A percentile compares a stretch with the other conserved stretches of the same genome.
phyloP scores from a whole-genome alignment of 225 moss, liverwort and hornwort genomes.

The Asterella californica region DNA sequence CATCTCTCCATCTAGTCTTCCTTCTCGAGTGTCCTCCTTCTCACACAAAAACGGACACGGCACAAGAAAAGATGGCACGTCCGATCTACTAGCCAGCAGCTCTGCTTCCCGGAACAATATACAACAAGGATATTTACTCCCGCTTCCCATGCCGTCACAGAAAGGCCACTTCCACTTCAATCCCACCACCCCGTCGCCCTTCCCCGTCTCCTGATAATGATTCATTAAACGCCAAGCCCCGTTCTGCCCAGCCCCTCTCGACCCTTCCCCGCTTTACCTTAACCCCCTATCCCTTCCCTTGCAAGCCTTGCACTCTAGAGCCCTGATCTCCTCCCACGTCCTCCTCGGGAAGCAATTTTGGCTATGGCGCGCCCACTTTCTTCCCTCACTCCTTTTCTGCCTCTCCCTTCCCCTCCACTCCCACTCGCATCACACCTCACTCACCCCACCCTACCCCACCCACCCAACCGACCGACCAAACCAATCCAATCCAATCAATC shows the following conservation, averaged over 20 bases:
- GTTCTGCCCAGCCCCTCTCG: background rate
- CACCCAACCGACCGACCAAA: background rate
- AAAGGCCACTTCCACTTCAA: constrained; percentile 18
- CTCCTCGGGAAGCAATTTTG: constrained; percentile 13
- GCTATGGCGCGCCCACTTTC: constrained; percentile 7
- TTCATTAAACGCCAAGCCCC: constrained; percentile 17
- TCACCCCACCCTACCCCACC: background rate
- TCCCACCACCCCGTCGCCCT: constrained; percentile 15
- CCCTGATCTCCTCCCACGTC: background rate
- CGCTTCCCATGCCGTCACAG: constrained; percentile 17
- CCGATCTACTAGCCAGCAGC: constrained; percentile 9
- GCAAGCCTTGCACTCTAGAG: background rate
- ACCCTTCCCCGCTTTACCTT: background rate
- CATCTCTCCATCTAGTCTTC: background rate
- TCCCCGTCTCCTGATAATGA: constrained; percentile 14
- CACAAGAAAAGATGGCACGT: constrained; percentile 9
- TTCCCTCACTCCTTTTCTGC: background rate
- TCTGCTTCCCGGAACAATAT: background rate
- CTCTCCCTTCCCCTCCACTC: background rate
- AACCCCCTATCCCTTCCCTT: background rate
- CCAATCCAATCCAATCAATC: constrained; percentile 7
- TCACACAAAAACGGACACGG: constrained; percentile 9
- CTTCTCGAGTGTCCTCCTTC: constrained; percentile 5
- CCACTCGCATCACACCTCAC: background rate
- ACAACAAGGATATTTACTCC: constrained; percentile 7